Evolutionary conservation across 2,329 filamentous ascomycete genomes (phyloP).

Genomic region (Stagonosporopsis cucurbitacearum): DNA sequence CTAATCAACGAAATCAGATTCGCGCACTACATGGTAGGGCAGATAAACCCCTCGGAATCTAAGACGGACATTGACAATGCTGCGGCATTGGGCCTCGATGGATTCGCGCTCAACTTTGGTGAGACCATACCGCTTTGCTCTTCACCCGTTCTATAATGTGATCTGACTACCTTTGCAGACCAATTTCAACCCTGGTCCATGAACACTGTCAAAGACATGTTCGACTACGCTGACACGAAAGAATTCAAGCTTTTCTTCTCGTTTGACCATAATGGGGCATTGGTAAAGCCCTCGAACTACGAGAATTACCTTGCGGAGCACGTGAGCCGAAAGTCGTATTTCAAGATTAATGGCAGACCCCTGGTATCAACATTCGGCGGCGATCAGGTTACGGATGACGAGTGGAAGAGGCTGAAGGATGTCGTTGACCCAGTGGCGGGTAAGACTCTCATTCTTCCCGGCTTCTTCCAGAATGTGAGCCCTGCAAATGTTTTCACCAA

Average conservation of each 20-base stretch:
- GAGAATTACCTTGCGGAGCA: constrained; percentile 35
- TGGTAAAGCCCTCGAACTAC: constrained; percentile 30
- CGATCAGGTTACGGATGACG: constrained; percentile 26
- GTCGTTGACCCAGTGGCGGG: constrained; percentile 28
- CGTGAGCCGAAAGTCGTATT: constrained; percentile 33
- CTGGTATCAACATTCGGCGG: constrained; percentile 46
- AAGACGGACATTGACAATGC: background rate
- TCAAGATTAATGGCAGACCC: constrained; percentile 34
- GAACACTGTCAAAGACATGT: constrained; percentile 37
- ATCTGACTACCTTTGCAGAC: background rate
- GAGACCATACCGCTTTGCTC: background rate
- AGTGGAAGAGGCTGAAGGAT: constrained; percentile 32
- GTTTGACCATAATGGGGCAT: constrained; percentile 40
- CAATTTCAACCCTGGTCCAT: constrained; percentile 34
- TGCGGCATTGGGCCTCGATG: background rate
- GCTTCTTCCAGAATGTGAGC: constrained; percentile 1
- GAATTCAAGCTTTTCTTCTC: constrained; percentile 48
- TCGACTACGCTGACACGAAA: constrained; percentile 37
- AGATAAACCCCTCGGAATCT: background rate
- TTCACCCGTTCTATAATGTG: background rate
- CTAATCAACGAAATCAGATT: background rate
- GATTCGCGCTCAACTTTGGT: background rate
- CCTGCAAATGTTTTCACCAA: constrained; percentile 32
- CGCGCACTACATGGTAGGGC: background rate
- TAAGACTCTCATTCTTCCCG: constrained; percentile 35